Evolutionary conservation across 2,329 filamentous ascomycete species (phyloP).

Genomic region (Mollisiaceae sp.): DNA sequence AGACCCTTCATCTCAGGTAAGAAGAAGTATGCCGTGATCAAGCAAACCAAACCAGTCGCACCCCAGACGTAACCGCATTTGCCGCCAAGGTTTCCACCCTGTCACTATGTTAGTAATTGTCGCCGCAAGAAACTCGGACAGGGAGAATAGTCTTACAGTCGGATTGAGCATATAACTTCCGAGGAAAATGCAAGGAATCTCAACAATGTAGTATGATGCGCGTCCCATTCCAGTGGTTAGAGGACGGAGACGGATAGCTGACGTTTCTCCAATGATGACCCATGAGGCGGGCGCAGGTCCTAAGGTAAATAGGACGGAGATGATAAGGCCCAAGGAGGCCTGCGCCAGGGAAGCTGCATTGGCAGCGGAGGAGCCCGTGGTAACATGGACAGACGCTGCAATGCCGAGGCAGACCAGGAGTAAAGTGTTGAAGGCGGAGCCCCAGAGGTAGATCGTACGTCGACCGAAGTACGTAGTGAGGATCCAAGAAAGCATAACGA

Average conservation of each 20-base stretch:
- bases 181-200: constrained; percentile 71
- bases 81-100: constrained; percentile 52
- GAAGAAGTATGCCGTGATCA: constrained; percentile 55
- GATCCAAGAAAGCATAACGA: constrained; percentile 71
- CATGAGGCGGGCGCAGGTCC: constrained; percentile 68
- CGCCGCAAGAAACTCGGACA: neutral
- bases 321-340: constrained; percentile 66
- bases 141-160: constrained; percentile 42
- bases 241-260: constrained; percentile 66
- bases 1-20: constrained; percentile 64
- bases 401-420: constrained; percentile 65
- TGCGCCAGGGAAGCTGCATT: constrained; percentile 48
- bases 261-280: constrained; percentile 72
- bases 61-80: constrained; percentile 66
- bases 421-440: constrained; percentile 56
- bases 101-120: constrained; percentile 38
- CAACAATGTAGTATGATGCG: constrained; percentile 65
- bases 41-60: constrained; percentile 61
- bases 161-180: constrained; percentile 65
- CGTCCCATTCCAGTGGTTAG: constrained; percentile 70
- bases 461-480: constrained; percentile 68
- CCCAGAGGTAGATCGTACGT: constrained; percentile 68
- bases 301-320: constrained; percentile 68
- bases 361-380: constrained; percentile 37
- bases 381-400: constrained; percentile 55